Evolutionary conservation across 441 rosid genomes (phyloP).

Genomic region (Euphorbia schlechtendalii): DNA sequence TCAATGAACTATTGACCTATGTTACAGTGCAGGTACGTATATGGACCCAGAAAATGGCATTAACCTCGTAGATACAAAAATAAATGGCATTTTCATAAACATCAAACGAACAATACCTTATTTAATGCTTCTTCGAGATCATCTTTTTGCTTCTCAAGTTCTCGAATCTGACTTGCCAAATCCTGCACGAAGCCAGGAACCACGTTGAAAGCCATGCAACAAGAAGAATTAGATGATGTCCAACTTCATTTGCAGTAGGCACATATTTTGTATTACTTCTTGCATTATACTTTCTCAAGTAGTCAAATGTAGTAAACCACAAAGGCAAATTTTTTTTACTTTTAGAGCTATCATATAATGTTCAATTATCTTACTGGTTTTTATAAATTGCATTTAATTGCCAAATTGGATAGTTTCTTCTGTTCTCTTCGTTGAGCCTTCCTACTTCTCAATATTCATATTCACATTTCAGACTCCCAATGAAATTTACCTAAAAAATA

Average conservation of each 20-base stretch:
- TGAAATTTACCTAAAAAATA: neutral
- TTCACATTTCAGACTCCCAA: neutral
- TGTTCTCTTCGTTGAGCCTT: neutral
- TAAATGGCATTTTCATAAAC: neutral
- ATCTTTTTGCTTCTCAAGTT: slow-evolving; percentile 58
- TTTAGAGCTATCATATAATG: neutral
- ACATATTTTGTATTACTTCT: neutral
- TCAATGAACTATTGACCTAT: slow-evolving; percentile 59
- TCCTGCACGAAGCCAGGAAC: slow-evolving; percentile 44
- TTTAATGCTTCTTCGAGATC: slow-evolving; percentile 76
- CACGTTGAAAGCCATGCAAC: slow-evolving; percentile 2
- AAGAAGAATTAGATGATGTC: neutral
- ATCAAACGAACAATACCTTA: slow-evolving; percentile 29
- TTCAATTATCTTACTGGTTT: neutral
- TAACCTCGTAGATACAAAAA: neutral
- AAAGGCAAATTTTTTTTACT: neutral
- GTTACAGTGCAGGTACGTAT: slow-evolving; percentile 15
- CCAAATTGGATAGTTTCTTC: neutral
- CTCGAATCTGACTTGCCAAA: slow-evolving; percentile 44
- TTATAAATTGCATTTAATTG: neutral
- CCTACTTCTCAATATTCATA: neutral
- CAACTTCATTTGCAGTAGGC: neutral
- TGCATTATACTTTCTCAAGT: neutral
- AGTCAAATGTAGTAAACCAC: no score
- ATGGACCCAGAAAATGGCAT: slow-evolving; percentile 11